Percentiles rank a stretch among this genome's conserved stretches.
Conservation (phyloP, 2,329 filamentous ascomycete genomes). For the Cryphonectria nitschkei region DNA sequence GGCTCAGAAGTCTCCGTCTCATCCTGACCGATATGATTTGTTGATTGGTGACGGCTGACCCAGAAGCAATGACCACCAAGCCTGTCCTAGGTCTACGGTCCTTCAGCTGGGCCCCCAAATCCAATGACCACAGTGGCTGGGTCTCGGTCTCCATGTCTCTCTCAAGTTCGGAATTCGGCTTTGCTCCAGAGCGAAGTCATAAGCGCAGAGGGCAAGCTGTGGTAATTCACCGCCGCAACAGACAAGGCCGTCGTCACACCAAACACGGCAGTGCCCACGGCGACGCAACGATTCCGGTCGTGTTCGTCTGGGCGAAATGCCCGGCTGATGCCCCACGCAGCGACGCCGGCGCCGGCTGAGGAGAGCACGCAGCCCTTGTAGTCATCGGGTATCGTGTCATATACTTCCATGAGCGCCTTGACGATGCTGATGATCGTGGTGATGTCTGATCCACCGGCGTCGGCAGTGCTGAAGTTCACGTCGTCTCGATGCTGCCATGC, state of each 20-base stretch:
- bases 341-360: not conserved
- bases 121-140: not conserved
- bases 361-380: constrained; percentile 1
- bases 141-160: not conserved
- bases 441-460: not conserved
- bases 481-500: not conserved
- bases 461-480: not conserved
- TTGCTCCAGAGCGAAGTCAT: not conserved
- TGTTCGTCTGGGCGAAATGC: not conserved
- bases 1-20: no score
- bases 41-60: no score
- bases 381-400: not conserved
- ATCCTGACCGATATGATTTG: no score
- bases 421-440: not conserved
- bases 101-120: no score
- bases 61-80: no score
- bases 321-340: not conserved
- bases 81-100: no score
- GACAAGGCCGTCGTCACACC: not conserved
- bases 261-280: not conserved
- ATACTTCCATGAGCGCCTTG: not conserved
- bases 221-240: not conserved
- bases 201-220: not conserved
- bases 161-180: not conserved
- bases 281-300: not conserved